Base-by-base conservation (phyloP, 1,284 basidiomycete genomes). In the Inonotus hispidus region DNA sequence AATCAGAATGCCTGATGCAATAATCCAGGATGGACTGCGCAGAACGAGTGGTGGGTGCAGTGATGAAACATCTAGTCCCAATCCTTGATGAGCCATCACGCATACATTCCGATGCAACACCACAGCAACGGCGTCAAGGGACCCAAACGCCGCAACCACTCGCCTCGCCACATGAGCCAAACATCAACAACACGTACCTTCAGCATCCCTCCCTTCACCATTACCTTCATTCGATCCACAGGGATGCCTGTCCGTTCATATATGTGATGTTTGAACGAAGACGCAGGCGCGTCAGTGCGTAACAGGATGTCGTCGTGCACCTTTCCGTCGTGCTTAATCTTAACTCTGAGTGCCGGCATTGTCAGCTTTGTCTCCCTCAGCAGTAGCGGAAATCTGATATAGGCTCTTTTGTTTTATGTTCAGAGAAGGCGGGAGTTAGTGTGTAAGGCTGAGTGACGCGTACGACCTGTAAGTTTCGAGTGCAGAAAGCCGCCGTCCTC, bases 151-250 rank as follows among this genome's bases (percentile, higher is more conserved):
- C 32, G 35, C 11, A 41, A 11, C 21, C 29, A 49, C 3, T 29
- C 4, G 16, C 11, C 45, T 3, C 11, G 47, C n/a, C 14, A 52
- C 46, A 37, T 27, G n/a, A 19, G n/a, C 41, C 41, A 43, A n/a
- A 32, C 32, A 32, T 8, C 32, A 32, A 23, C 46, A 49, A 23
- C 2, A 54, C 67, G 46, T 16, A 88, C 91, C 82, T 93, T 95
- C 71, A 97, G 82, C 67, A 93, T 82, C n/a, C 92, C 92, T 53
- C 92, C 92, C 72, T 97, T 98, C 72, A 96, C 81, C 91, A 98
- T 95, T 65, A 98, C 90, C 75, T 98, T 99, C 90, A 97, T 95
- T 54, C 95, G 82, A 68, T 95, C 93, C 55, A 83, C 73, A 11
- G 95, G 93, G 3, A 98, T 89, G 10, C 93, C 93, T 0, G 95